Evolutionary conservation across 192 early-diverging fungal species (phyloP), one percentile per base, ranked within the genome.

Genomic region (Blastocladiella britannica): DNA sequence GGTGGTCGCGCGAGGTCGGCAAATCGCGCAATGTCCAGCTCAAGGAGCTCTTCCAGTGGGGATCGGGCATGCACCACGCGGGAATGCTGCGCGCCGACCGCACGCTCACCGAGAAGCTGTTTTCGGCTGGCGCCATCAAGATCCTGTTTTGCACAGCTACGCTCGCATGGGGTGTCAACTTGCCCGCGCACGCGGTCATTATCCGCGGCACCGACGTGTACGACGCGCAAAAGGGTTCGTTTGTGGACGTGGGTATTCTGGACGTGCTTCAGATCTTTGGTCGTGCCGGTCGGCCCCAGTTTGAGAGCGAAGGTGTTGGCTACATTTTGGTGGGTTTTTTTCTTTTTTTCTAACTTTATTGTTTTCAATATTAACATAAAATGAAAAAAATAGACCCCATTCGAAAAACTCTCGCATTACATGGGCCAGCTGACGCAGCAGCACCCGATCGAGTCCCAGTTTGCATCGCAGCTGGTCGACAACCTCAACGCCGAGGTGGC

Each of bases 221-320:
- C 66, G 82, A 89, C 56, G 72, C 92, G 24, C 79, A 91, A 54
- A 94, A 91, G 68, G 92, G 96, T 59, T 74, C 77, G 12, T 97
- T 90, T 69, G 81, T 87, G 3, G 96, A 99, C 61, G 72, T 99
- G 26, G 93, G 92, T 0, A 89, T 95, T 63, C 69, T 97, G 53
- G 96, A 99, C 67, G 96, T 99, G n/a, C 72, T 97, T 60, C 96
- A 99, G 72, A 99, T 99, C 58, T 97, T 99, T 66, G 96, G 93
- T 60, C 85, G 96, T 66, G 96, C 96, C 28, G 96, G 96, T 61
- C 82, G 88, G 54, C 88, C 88, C 31, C 82, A 86, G 68, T 93
- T 88, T 65, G 94, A 98, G 68, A 75, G 80, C 18, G 79, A 85
- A 52, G 90, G 94, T 61, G 84, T 89, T 20, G 93, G 88, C n/a